phyloP scores from a whole-genome alignment of 306 rosid genomes.

The Trichosanthes cucumerina region DNA sequence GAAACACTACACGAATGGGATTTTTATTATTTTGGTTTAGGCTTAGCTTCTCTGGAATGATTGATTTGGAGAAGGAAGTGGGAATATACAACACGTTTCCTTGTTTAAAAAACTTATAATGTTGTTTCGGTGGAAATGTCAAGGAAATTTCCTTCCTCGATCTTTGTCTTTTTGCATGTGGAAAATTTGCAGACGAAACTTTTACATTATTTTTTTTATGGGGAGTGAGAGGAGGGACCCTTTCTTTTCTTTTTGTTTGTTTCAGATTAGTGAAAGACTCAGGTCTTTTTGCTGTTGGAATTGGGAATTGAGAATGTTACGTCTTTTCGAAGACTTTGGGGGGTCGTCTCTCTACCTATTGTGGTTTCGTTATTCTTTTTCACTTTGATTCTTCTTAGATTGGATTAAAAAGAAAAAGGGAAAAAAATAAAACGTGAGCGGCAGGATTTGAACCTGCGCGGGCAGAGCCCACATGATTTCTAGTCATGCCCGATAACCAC shows the following conservation, averaged over 20 bases:
- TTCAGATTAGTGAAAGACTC: background rate
- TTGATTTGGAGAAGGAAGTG: background rate
- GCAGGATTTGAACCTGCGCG: too few relatives aligned
- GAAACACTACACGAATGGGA: background rate
- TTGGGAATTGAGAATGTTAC: background rate
- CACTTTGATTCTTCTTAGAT: background rate
- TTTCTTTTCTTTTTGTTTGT: too few relatives aligned
- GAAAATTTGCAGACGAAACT: background rate
- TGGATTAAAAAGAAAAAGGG: too few relatives aligned
- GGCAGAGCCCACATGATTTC: background rate
- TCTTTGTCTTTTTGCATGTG: background rate
- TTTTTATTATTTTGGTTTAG: background rate
- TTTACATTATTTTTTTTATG: background rate
- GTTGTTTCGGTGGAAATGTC: background rate
- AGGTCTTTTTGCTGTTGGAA: background rate
- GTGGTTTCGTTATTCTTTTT: background rate
- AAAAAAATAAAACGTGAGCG: background rate
- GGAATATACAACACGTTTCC: background rate
- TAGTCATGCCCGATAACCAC: constrained; percentile 7
- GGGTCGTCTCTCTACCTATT: background rate
- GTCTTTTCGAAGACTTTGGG: background rate
- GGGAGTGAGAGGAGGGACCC: too few relatives aligned
- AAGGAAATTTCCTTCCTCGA: background rate
- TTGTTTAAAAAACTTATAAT: background rate
- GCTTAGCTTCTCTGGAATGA: background rate